Evolutionary conservation across 176 grass and related monocot genomes (phyloP), one percentile per base, ranked within the genome.

Genomic region (Avena eriantha): DNA sequence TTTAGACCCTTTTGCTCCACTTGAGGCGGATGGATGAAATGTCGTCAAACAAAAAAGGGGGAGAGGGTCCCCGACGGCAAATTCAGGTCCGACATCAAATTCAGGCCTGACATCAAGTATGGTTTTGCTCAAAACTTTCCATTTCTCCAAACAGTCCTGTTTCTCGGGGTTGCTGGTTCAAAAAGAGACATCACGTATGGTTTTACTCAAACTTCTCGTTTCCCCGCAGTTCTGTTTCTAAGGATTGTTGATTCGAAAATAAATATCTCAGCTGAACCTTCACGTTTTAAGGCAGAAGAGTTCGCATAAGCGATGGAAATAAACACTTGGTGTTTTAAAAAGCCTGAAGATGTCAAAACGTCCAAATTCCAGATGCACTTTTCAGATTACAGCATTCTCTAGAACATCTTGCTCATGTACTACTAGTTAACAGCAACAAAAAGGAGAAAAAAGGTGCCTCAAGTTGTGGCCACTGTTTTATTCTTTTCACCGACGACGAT

Each of bases 381-480:
- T 29, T 71, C 65, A 8, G 21, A 82, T 45, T 15, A 71, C 43
- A 39, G 12, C 68, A 65, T 48, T 71, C 39, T 85, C 67, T 61
- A 76, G 46, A 78, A 33, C 49, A 51, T 34, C 6, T 46, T 79
- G 67, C 82, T 88, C 76, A 45, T 26, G 49, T n/a, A 29, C 29
- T 41, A 63, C 85, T 54, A 61, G 59, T 58, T 75, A 59, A 88
- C 15, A 53, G 39, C 41, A 61, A 87, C 68, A 60, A 73, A 50
- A 29, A 29, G 29, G 29, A 81, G 39, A 41, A 41, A 7, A 84
- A 69, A 61, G 26, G 60, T 54, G 81, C 58, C 86, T 54, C 13
- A 31, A 59, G 23, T 50, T 71, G 24, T 50, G 82, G 24, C 59
- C 81, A 71, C 70, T 49, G 15, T 69, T 85, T 84, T 81, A 63